Conservation (phyloP, 2,329 filamentous ascomycete genomes). For the Sporothrix luriei region DNA sequence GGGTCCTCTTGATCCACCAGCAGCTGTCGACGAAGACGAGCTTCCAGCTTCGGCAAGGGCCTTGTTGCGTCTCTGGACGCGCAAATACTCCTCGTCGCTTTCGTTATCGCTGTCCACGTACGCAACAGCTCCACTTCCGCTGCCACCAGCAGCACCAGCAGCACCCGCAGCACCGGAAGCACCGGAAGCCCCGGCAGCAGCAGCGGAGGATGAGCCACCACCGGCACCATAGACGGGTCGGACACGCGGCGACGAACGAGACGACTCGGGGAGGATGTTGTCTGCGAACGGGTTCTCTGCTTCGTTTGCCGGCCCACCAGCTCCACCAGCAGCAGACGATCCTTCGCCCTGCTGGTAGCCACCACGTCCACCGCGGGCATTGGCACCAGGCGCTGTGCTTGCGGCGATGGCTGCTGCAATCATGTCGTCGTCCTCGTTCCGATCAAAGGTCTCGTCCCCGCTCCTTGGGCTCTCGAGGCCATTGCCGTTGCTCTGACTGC, state of each 20-base stretch:
- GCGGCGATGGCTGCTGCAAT: conserved; percentile 35
- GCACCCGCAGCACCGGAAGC: too few relatives aligned
- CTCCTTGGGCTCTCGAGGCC: background rate
- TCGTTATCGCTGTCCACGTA: conserved; percentile 31
- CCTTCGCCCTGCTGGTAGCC: background rate
- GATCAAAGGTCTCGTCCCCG: background rate
- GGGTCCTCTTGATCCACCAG: conserved; percentile 5
- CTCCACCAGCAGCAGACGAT: conserved; percentile 13
- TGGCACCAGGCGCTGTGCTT: conserved; percentile 31
- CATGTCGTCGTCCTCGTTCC: conserved; percentile 33
- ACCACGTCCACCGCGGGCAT: conserved; percentile 14
- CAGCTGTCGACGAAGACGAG: conserved; percentile 5
- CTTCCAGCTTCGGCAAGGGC: background rate
- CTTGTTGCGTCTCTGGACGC: conserved; percentile 29
- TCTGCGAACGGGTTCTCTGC: conserved; percentile 33
- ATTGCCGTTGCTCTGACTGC: conserved; percentile 19
- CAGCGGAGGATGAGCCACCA: background rate
- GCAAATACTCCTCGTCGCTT: conserved; percentile 34
- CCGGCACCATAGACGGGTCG: conserved; percentile 25
- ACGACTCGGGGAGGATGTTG: conserved; percentile 28
- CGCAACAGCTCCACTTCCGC: conserved; percentile 13
- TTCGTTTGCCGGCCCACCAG: conserved; percentile 21
- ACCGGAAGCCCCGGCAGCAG: background rate
- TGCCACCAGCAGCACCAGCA: conserved; percentile 10
- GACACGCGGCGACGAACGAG: conserved; percentile 32